Evolutionary conservation across 78 protist genomes (phyloP), one percentile per base, ranked within the genome.

Genomic region (Isochrysis galbana): DNA sequence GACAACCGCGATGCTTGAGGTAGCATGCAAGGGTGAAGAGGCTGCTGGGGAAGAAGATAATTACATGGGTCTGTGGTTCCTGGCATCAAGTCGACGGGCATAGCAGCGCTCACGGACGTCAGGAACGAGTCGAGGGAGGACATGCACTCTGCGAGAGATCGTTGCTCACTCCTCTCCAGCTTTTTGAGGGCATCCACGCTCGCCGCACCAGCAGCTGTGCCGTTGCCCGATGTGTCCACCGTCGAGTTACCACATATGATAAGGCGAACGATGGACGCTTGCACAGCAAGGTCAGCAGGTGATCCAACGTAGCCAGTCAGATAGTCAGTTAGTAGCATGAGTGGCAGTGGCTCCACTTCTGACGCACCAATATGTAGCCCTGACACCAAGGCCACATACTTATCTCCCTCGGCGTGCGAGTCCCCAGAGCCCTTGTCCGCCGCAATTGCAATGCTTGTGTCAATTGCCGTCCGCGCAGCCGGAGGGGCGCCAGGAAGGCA

Each of bases 51-150:
- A 44, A 92, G n/a, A 4, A 34, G 86, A 70, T 26, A 0, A 38
- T 89, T 86, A 51, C 47, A 5, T 19, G 96, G 96, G 72, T 95
- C 96, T 46, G 2, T 26, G 29, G 38, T 21, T 0, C 86, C 92
- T 2, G 87, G 70, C 96, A 95, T 95, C 34, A 95, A 14, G n/a
- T 94, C 94, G 45, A 94, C 95, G 29, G 54, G 91, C 1, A 87
- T 4, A 19, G 55, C 5, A 19, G 82, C 26, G 38, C 44, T 1
- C 67, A 91, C 25, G 46, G 41, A 10, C 34, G 90, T 61, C 34
- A 91, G 80, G 69, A 44, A 4, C 25, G 38, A 2, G 77, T 91
- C 93, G 51, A 91, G 93, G 34, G 48, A n/a, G 19, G 22, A 14
- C 70, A 91, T 2, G 83, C 22, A 23, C 21, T 0, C 19, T 11